Base-by-base conservation (phyloP, 2,329 filamentous ascomycete genomes). In the Thielaviopsis musarum region DNA sequence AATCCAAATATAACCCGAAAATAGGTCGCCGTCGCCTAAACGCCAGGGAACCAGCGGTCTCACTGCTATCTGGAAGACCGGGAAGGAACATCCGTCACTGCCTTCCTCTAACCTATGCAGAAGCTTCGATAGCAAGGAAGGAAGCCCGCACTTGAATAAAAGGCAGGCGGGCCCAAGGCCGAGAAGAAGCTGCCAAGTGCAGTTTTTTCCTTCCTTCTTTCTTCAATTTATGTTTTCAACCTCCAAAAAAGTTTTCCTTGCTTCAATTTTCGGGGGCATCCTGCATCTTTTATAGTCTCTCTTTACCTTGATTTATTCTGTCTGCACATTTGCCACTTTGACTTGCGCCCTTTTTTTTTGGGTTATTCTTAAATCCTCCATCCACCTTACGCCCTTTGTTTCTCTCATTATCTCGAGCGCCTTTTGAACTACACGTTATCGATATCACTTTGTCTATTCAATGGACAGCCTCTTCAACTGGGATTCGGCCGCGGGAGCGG, bases 391-490 rank as follows among this genome's bases (percentile, higher is more conserved):
- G 12, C 22, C 26, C n/a, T 56, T 19, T 38, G 19, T 48, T 19
- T 26, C 21, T 26, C 30, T 38, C 41, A 38, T 22, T 52, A 10
- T 57, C n/a, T 24, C 22, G 15, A 15, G 21, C 52, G 21, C 45
- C 10, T 30, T 56, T 26, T 34, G 17, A 34, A 34, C 9, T 34
- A 49, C 21, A 38, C 54, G 21, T 15, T 21, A n/a, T 48, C 21
- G 1, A 19, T 15, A 38, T 52, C 24, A n/a, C 24, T 30, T 52
- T 28, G 21, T 30, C 24, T 34, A 1, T 41, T 17, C 28, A 21
- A 72, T 78, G 73, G 81, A 84, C 59, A 77, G 83, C 63, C 82
- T 85, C 67, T 78, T 87, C 68, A 74, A 82, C 67, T 84, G 81
- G 79, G 78, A 82, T 17, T 41, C 58, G 22, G 52, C 28, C 21